phyloP scores from a whole-genome alignment of 2,329 filamentous ascomycete species.

The Monosporascus sp. region DNA sequence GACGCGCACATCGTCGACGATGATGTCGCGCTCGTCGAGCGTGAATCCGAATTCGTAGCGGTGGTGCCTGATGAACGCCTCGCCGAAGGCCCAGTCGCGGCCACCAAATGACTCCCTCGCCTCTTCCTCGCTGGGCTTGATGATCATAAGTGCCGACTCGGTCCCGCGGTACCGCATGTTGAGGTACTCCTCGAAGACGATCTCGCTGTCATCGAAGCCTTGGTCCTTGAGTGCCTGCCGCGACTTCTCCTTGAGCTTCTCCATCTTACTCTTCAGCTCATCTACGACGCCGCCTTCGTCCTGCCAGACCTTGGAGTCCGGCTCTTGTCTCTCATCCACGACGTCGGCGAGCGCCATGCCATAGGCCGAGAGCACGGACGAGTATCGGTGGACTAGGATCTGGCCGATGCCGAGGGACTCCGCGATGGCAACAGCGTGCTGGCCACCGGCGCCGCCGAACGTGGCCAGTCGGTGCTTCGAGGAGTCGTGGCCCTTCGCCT shows the following conservation, averaged over 20 bases:
- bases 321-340: constrained; percentile 84
- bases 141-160: constrained; percentile 84
- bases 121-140: constrained; percentile 64
- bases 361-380: constrained; percentile 83
- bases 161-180: constrained; percentile 92
- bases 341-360: constrained; percentile 92
- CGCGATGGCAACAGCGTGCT: constrained; percentile 88
- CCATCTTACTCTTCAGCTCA: constrained; percentile 68
- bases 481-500: constrained; percentile 88
- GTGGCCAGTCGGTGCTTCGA: constrained; percentile 86
- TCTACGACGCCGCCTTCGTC: constrained; percentile 52
- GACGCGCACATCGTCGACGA: constrained; percentile 84
- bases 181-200: constrained; percentile 85
- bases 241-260: constrained; percentile 73
- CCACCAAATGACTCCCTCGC: constrained; percentile 52
- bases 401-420: constrained; percentile 78
- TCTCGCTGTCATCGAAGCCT: constrained; percentile 68
- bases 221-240: constrained; percentile 63
- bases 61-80: constrained; percentile 81
- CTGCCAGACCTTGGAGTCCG: constrained; percentile 58
- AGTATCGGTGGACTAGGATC: constrained; percentile 81
- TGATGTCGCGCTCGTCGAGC: constrained; percentile 75
- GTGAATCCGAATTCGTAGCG: constrained; percentile 93
- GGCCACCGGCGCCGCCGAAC: constrained; percentile 86
- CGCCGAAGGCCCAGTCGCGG: constrained; percentile 75